A percentile compares a stretch with the other conserved stretches of the same genome.
Conservation (phyloP, 305 asterid genomes). For the Lippia alba region DNA sequence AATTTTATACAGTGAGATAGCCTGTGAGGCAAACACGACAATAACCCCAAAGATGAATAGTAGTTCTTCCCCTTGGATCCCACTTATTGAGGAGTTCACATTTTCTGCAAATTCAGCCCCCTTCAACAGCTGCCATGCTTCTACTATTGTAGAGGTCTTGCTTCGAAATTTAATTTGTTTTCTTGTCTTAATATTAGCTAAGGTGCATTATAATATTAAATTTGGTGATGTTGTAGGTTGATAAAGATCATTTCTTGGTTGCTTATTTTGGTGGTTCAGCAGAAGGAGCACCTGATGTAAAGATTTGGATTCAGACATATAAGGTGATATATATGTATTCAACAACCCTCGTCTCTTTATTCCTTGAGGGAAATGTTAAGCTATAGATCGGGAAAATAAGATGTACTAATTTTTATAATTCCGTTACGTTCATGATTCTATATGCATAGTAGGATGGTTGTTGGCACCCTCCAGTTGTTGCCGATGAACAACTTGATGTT, state of each 20-base stretch:
- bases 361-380: too few relatives aligned
- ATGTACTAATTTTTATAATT: not conserved
- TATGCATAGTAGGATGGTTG: slow-evolving; percentile 61
- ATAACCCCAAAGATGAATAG: slow-evolving; percentile 43
- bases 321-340: slow-evolving; percentile 52
- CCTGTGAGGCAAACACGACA: slow-evolving; percentile 30
- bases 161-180: slow-evolving; percentile 5
- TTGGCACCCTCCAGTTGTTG: slow-evolving; percentile 75
- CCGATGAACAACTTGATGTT: slow-evolving; percentile 70
- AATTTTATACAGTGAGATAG: slow-evolving; percentile 46
- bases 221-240: slow-evolving; percentile 58
- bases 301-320: slow-evolving; percentile 80
- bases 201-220: slow-evolving; percentile 1
- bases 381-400: not conserved
- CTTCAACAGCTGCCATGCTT: slow-evolving; percentile 88
- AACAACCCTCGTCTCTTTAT: not conserved
- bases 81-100: slow-evolving; percentile 66
- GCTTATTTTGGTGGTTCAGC: slow-evolving; percentile 91
- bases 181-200: slow-evolving; percentile 16
- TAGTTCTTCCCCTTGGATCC: slow-evolving; percentile 58
- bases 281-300: slow-evolving; percentile 91
- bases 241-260: slow-evolving; percentile 67
- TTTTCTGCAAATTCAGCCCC: slow-evolving; percentile 72
- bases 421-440: not conserved
- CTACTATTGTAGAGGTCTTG: slow-evolving; percentile 86